A percentile compares a stretch with the other conserved stretches of the same genome.
Evolutionary conservation across 73 alveolate genomes (phyloP).

Genomic region (Paramecium tetraurelia): DNA sequence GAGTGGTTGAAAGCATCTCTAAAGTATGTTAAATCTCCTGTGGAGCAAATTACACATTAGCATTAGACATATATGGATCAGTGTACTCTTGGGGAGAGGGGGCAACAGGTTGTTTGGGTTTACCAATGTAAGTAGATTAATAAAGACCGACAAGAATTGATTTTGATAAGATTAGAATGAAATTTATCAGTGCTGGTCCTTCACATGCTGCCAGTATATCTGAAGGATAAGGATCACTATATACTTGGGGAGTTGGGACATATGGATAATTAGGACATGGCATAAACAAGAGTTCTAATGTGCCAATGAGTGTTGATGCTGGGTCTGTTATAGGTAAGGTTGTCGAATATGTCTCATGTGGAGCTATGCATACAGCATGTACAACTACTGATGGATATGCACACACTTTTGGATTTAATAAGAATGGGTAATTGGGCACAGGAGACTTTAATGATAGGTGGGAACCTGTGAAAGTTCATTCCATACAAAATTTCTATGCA

Average conservation of each 20-base stretch:
- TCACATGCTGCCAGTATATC: conserved; percentile 51
- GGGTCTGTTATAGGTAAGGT: conserved; percentile 40
- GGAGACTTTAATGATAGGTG: conserved; percentile 17
- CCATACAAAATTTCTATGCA: conserved; percentile 37
- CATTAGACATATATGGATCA: not conserved
- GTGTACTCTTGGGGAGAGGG: conserved; percentile 60
- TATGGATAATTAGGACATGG: conserved; percentile 52
- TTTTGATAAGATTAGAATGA: conserved; percentile 30
- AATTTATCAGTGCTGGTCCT: conserved; percentile 49
- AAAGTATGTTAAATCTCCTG: conserved; percentile 32
- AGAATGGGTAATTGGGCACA: conserved; percentile 55
- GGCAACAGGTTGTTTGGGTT: conserved; percentile 52
- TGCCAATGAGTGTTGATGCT: conserved; percentile 11
- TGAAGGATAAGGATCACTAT: conserved; percentile 37
- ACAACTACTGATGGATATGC: conserved; percentile 57
- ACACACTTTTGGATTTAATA: conserved; percentile 53
- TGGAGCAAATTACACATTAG: conserved; percentile 41
- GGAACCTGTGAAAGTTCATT: not conserved
- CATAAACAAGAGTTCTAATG: not conserved
- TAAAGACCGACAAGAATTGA: conserved; percentile 17
- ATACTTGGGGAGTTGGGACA: conserved; percentile 57
- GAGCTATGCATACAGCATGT: conserved; percentile 64
- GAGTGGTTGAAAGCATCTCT: not conserved
- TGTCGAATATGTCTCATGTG: conserved; percentile 55
- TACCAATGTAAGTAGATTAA: not conserved